Base-by-base conservation (phyloP, 345 rosid species). In the Streptanthus diversifolius region DNA sequence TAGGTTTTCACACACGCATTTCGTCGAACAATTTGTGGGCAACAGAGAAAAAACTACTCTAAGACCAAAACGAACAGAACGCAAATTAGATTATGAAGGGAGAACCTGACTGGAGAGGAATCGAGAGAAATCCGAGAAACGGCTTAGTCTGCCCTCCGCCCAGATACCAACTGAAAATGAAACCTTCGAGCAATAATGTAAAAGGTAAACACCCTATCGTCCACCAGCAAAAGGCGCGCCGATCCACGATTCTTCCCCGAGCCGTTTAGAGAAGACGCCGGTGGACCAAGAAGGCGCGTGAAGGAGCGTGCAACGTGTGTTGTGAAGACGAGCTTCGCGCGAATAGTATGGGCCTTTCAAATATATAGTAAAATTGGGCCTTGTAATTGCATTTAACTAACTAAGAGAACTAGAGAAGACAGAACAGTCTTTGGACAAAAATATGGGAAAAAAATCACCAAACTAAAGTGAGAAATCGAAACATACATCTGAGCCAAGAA, bases 11-110 rank as follows among this genome's bases (percentile, higher is more conserved):
- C 3, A 66, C 70, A 61, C 22, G 77, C 84, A 84, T 78, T 82
- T 78, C 57, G 58, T 80, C 89, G 47, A 85, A 82, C 84, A 79
- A 14, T 22, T 79, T 40, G 72, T 60, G 52, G 14, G 14, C 77
- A 48, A 3, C 30, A 29, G 3, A 13, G 17, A 15, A 27, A 1
- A 52, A 49, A 40, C 13, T n/a, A 22, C 36, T n/a, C 2, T 15
- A 14, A 25, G 2, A 49, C 37, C 5, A 9, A 56, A 45, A 22
- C 7, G 27, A 18, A 22, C 4, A 45, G 5, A 72, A 54, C 15
- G 13, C 0, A 5, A 68, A 1, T 61, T 22, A 8, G 30, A 1
- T 30, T 15, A 9, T 35, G 35, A 75, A 61, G 57, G 14, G 45
- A 58, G 29, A 15, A 59, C 78, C 73, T 74, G 49, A 7, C 2